These are phyloP conservation scores for Halophytophthora polymorphica DNA, from an alignment of 352 stramenopile genomes.

Conservation along the genomic window DNA sequence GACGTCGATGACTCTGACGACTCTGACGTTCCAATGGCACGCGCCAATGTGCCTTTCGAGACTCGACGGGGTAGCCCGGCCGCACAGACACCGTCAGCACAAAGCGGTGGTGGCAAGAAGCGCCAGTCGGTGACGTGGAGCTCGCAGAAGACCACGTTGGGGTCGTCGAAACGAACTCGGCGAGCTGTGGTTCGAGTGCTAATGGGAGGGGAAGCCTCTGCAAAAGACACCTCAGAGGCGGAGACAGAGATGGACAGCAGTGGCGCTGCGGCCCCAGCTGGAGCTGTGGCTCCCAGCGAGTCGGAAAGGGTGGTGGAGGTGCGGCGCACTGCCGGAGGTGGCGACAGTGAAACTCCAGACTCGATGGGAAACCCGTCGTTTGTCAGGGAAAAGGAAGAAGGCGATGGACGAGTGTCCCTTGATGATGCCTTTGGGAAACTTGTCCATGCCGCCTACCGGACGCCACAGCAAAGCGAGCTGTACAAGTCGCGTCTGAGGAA, in stretches of 20 bases:
- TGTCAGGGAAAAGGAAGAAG: slow-evolving; percentile 4
- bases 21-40: not conserved
- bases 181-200: not conserved
- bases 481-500: slow-evolving; percentile 48
- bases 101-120: not conserved
- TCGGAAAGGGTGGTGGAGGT: slow-evolving; percentile 13
- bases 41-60: not conserved
- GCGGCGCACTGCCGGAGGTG: not conserved
- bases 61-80: not conserved
- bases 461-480: slow-evolving; percentile 37
- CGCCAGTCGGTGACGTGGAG: not conserved
- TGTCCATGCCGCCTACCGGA: slow-evolving; percentile 39
- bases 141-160: not conserved
- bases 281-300: no score
- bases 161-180: slow-evolving; percentile 1
- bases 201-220: no score
- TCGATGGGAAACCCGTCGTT: slow-evolving; percentile 10
- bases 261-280: no score
- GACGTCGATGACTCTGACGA: not conserved
- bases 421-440: slow-evolving; percentile 40
- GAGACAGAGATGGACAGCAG: no score
- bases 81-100: not conserved
- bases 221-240: no score
- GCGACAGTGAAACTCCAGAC: slow-evolving; percentile 1
- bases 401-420: not conserved